phyloP scores from a whole-genome alignment of 305 asterid genomes.

The Solanum aculeatissimum region DNA sequence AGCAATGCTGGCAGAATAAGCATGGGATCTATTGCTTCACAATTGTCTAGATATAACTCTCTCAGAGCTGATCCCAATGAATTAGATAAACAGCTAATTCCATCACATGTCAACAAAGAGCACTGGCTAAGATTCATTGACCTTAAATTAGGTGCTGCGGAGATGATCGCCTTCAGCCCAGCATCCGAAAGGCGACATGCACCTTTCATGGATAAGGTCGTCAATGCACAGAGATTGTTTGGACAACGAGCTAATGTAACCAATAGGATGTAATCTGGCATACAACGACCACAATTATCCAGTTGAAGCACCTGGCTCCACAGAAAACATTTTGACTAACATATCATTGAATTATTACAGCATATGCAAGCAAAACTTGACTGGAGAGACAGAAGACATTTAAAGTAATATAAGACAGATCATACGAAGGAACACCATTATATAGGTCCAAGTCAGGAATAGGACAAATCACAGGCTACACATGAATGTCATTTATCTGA shows the following conservation, averaged over 20 bases:
- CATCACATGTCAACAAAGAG: conserved; percentile 65
- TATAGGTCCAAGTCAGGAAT: not conserved
- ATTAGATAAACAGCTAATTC: conserved; percentile 44
- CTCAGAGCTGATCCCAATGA: conserved; percentile 50
- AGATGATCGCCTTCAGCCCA: conserved; percentile 51
- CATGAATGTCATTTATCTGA: not conserved
- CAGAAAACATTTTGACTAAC: not conserved
- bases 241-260: conserved; percentile 50
- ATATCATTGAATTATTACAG: not conserved
- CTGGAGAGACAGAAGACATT: not conserved
- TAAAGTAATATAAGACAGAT: not conserved
- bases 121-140: conserved; percentile 80
- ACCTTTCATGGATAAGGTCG: conserved; percentile 63
- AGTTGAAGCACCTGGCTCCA: conserved; percentile 70
- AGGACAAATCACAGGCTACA: not conserved
- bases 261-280: conserved; percentile 51
- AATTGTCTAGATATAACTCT: conserved; percentile 66
- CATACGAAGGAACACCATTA: not conserved
- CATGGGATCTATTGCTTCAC: conserved; percentile 64
- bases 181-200: conserved; percentile 84
- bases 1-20: conserved; percentile 57
- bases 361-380: not conserved
- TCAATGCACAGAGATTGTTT: conserved; percentile 47
- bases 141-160: conserved; percentile 72
- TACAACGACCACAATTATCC: conserved; percentile 67